Evolutionary conservation across 2,329 filamentous ascomycete species (phyloP).

Genomic region (Diaporthe sp.): DNA sequence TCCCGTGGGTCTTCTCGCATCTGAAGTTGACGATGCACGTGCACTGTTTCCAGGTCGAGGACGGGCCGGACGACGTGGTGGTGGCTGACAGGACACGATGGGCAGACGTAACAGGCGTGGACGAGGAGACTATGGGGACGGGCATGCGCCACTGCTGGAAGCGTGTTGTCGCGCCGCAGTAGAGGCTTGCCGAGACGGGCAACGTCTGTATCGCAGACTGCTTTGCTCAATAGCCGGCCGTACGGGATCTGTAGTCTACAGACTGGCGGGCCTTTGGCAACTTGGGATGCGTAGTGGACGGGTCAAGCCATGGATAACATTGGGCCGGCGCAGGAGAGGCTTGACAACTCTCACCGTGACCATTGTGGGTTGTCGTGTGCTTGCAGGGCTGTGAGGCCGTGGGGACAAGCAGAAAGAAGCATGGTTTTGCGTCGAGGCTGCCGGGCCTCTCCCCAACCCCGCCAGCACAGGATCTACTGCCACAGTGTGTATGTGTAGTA

Average conservation of each 20-base stretch:
- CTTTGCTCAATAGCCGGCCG: too few species aligned
- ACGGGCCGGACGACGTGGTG: conserved; percentile 6
- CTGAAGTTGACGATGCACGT: conserved; percentile 68
- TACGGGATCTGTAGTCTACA: too few species aligned
- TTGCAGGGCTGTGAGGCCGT: too few species aligned
- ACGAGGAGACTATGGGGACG: conserved; percentile 66
- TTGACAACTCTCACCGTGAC: too few species aligned
- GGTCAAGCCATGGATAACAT: not conserved
- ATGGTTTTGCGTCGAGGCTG: too few species aligned
- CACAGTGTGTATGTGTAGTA: too few species aligned
- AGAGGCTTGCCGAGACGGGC: not conserved
- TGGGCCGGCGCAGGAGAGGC: not conserved
- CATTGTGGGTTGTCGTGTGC: too few species aligned
- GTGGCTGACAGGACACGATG: conserved; percentile 44
- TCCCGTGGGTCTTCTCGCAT: conserved; percentile 69
- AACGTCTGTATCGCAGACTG: too few species aligned
- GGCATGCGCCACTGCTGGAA: conserved; percentile 69
- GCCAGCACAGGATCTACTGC: too few species aligned
- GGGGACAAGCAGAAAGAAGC: too few species aligned
- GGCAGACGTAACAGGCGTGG: conserved; percentile 52
- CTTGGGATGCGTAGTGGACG: not conserved
- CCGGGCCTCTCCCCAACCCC: too few species aligned
- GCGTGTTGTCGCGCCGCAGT: conserved; percentile 43
- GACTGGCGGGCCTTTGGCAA: not conserved
- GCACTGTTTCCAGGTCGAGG: conserved; percentile 56